These are phyloP conservation scores for Bipolaris bicolor DNA, from an alignment of 2,329 filamentous ascomycete species.

Conservation along the genomic window DNA sequence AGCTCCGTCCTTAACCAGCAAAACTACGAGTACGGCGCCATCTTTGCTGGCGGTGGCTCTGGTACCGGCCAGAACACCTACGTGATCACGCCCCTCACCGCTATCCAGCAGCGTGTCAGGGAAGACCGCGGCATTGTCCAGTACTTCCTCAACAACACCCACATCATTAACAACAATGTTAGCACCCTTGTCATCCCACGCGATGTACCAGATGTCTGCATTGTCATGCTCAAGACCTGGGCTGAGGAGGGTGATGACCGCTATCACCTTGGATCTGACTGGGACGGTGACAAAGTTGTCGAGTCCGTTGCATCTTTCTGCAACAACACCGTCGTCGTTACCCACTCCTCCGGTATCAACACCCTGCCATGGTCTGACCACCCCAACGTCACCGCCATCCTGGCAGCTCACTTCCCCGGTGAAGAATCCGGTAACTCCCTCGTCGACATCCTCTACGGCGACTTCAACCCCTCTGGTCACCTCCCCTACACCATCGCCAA, in stretches of 20 bases:
- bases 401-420: conserved; percentile 52
- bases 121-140: conserved; percentile 51
- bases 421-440: conserved; percentile 51
- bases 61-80: conserved; percentile 52
- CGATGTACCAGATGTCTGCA: conserved; percentile 53
- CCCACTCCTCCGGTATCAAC: conserved; percentile 53
- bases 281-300: conserved; percentile 51
- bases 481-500: conserved; percentile 87
- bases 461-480: conserved; percentile 77
- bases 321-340: conserved; percentile 60
- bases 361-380: conserved; percentile 51
- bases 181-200: conserved; percentile 39
- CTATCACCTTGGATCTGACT: conserved; percentile 49
- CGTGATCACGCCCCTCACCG: conserved; percentile 51
- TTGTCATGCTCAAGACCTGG: conserved; percentile 67
- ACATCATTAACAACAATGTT: conserved; percentile 42
- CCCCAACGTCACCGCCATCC: conserved; percentile 52
- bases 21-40: conserved; percentile 51
- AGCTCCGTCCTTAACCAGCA: conserved; percentile 49
- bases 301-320: conserved; percentile 55
- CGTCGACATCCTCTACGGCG: conserved; percentile 68
- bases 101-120: conserved; percentile 44
- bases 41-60: conserved; percentile 51
- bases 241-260: conserved; percentile 56
- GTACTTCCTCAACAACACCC: conserved; percentile 53